Base-by-base conservation (phyloP, 2,329 filamentous ascomycete species). In the Mariannaea sp. region DNA sequence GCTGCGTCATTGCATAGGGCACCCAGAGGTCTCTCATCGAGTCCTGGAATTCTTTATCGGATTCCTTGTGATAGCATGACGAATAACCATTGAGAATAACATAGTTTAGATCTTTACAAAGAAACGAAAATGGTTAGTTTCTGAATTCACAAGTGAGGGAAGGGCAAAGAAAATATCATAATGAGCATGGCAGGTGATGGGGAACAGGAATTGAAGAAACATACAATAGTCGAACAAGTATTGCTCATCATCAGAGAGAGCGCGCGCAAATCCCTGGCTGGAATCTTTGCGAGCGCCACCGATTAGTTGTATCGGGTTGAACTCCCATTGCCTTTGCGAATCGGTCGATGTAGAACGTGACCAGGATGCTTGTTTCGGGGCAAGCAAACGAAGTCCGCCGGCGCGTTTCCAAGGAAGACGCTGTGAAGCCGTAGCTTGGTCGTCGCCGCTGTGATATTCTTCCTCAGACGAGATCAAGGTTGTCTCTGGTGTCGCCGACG, bases 1-100 rank as follows among this genome's bases (percentile, higher is more conserved):
- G 30, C 3, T 56, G 29, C 4, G 48, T 13, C 55, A 61, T 60
- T 5, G 55, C 55, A 22, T 50, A 56, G 1, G 58, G 58, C 1
- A 61, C 41, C 58, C 58, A 61, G 1, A 56, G 26, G 12, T 55
- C 42, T 19, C 41, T 47, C 39, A 46, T 51, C 1, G 42, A 17
- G 5, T 27, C 13, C 33, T 52, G 35, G 27, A 52, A 52, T 12
- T 12, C 30, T 1, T 3, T 6, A 27, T 33, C 53, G 3, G 40
- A 35, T 29, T 52, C 35, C 12, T 40, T 40, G 22, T 52, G 42
- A 14, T 46, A 30, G 16, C 49, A 52, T 16, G 4, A 19, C 10
- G 19, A 35, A 20, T 52, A 52, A 6, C 49, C 43, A 7, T 42
- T 12, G 2, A 5, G 5, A 6, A 52, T 52, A 5, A 52, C 49